Percentiles rank a stretch among this genome's conserved stretches.
These are phyloP conservation scores for Helotiales sp. DNA, from an alignment of 2,329 filamentous ascomycete species.

Conservation along the genomic window DNA sequence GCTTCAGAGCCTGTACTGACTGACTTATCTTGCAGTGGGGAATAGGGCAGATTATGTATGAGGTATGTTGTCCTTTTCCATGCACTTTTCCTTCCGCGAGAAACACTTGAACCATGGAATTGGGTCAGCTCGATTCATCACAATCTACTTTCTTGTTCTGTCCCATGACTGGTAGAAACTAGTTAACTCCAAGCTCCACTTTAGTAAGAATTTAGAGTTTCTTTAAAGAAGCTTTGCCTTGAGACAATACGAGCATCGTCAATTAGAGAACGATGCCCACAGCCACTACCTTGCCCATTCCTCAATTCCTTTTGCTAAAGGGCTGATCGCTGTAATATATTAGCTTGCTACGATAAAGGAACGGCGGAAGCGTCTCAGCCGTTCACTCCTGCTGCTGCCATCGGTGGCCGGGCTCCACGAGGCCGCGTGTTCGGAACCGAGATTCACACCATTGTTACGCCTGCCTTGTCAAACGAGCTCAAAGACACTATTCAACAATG, in stretches of 20 bases:
- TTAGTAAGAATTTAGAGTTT: too few species aligned
- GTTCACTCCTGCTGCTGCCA: neutral
- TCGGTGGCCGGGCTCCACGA: neutral
- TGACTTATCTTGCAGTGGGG: neutral
- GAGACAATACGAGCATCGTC: too few species aligned
- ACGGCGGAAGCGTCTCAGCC: neutral
- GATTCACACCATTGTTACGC: neutral
- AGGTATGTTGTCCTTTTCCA: neutral
- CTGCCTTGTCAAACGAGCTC: neutral
- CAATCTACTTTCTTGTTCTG: too few species aligned
- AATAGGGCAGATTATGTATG: conserved; percentile 11
- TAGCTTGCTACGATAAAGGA: neutral
- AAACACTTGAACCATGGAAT: too few species aligned
- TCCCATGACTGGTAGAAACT: too few species aligned
- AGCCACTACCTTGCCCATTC: too few species aligned
- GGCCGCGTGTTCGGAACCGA: neutral
- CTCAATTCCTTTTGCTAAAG: too few species aligned
- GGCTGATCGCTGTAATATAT: neutral
- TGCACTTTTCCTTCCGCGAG: too few species aligned
- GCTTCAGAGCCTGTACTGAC: neutral
- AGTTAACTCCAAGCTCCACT: too few species aligned
- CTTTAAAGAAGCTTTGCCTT: too few species aligned
- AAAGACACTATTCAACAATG: neutral
- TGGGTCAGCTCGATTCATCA: too few species aligned
- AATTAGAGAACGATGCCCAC: too few species aligned